Base-by-base conservation (phyloP, 768 basidiomycete species). In the Phylloporus sp. region DNA sequence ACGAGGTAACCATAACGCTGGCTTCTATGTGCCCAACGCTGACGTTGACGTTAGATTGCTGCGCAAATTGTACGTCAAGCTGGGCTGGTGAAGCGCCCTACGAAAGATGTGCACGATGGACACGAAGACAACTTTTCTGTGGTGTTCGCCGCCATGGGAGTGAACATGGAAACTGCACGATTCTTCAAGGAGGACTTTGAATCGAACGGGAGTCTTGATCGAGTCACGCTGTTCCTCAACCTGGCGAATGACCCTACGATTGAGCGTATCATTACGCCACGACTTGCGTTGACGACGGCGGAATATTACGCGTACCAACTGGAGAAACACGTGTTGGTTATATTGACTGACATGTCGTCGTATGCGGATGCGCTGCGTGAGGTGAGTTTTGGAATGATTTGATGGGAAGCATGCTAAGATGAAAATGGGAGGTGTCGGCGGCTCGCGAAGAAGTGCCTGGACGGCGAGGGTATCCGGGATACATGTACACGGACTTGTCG, bases 161-260 rank as follows among this genome's bases (percentile, higher is more conserved):
- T 95, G 49, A 99, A 99, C 75, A 96, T 96, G 93, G 96, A 99
- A 70, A 98, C 96, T 6, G 96, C 96, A 38, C 84, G 95, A 43
- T 99, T 96, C 78, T 99, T 99, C 87, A 94, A 95, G 70, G 90
- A 94, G 66, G 96, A 99, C 74, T 98, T 98, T 66, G 94, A 98
- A 70, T 95, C 96, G 61, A 97, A 96, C 65, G 96, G 96, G 44
- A 89, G 86, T 76, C 78, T 98, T 52, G 93, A 97, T 71, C 87
- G 96, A 57, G 93, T 96, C 44, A 98, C 96, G 7, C 77, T 99
- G 43, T 99, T 99, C 84, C 78, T 99, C 65, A 99, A 99, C 73
- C 72, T 98, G 65, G 96, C 96, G 32, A 98, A 97, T 61, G 96
- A 99, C 66, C 96, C 96, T 21, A 99, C 96, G 13, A 99, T 99